A percentile compares a stretch with the other conserved stretches of the same genome.
Conservation (phyloP, 345 rosid species). For the Eucalyptus urophylla region DNA sequence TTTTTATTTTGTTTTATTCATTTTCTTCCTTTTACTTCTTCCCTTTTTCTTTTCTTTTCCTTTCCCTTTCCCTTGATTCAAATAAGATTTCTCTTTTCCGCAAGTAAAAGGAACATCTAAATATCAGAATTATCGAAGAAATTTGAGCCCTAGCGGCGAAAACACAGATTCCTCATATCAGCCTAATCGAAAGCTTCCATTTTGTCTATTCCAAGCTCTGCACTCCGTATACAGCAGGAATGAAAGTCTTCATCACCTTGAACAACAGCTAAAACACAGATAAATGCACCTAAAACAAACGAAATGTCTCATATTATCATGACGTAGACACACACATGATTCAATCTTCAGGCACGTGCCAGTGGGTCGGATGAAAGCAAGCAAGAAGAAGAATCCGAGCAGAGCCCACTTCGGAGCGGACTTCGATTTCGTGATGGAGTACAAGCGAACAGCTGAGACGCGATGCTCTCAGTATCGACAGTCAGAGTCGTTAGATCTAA, state of each 20-base stretch:
- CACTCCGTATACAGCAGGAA: neutral
- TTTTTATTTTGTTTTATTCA: neutral
- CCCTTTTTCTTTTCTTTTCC: neutral
- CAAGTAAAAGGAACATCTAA: neutral
- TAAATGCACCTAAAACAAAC: neutral
- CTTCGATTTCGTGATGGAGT: slow-evolving; percentile 69
- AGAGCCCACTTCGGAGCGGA: slow-evolving; percentile 66
- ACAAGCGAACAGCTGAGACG: slow-evolving; percentile 69
- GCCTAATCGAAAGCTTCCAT: neutral
- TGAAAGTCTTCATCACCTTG: neutral
- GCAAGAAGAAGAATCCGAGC: slow-evolving; percentile 88
- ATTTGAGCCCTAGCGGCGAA: neutral
- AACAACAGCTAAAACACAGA: neutral
- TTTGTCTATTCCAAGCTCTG: neutral
- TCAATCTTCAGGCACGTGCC: slow-evolving; percentile 20
- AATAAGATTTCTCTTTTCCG: neutral
- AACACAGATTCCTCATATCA: neutral
- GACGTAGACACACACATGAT: neutral
- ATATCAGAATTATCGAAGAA: neutral
- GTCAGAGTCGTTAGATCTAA: slow-evolving; percentile 72
- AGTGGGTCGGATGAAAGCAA: slow-evolving; percentile 70
- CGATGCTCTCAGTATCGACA: slow-evolving; percentile 65
- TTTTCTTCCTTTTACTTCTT: neutral
- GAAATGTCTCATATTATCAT: neutral
- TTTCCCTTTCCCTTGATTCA: neutral